Base-by-base conservation (phyloP, 768 basidiomycete genomes). In the Suillus subalutaceus region DNA sequence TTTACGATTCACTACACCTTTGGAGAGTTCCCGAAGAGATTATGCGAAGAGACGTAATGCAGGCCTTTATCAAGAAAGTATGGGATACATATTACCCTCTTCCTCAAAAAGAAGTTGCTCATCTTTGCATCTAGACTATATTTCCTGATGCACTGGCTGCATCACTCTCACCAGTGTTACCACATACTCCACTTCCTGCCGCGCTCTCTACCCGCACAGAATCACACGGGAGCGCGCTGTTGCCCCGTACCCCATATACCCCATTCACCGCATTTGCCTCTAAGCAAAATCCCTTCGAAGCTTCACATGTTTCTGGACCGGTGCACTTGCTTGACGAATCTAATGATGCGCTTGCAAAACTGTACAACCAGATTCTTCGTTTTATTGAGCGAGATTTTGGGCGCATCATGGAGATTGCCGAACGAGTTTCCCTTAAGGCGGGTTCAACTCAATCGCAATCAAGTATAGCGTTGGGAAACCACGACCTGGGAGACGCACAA, bases 11-110 rank as follows among this genome's bases (percentile, higher is more conserved):
- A 8, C 80, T 99, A 60, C 86, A 88, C 15, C 85, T 94, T 9
- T 95, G 93, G 92, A 80, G 87, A 71, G 89, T 93, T 68, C 97
- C 96, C 2, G 96, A 97, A 78, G 92, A 95, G 66, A 88, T 97
- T 20, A 79, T 98, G 61, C 83, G 90, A 64, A 81, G 80, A 62
- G 87, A 90, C 53, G 80, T 97, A 44, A 84, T 95, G 43, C 86
- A 87, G 2, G 84, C 83, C 16, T 96, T 96, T 71, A 83, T 95
- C 10, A 88, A 86, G 71, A 91, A 92, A 83, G 95, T 91, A 63
- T 46, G 75, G 75, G n/a, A 20, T 35, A 20, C 26, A 30, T 59
- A 43, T 40, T 32, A 15, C 59, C 26, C 56, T 62, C 18, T 50
- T 23, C 59, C n/a, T 30, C 30, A 32, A 16, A 44, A 23, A 12